phyloP scores from a whole-genome alignment of 2,329 filamentous ascomycete genomes.

The Albophoma yamanashiensis region DNA sequence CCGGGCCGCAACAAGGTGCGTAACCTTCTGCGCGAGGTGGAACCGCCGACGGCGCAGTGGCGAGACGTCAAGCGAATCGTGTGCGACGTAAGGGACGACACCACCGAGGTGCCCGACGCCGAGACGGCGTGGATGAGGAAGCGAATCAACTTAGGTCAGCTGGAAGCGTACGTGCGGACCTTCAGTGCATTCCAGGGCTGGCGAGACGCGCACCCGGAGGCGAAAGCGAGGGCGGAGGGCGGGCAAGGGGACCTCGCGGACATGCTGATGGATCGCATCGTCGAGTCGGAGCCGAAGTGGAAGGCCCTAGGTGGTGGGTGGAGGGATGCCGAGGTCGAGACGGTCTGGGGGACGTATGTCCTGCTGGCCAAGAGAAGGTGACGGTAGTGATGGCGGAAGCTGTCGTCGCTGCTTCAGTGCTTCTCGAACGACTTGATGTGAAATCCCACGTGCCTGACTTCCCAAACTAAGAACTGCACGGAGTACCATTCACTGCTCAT shows the following conservation, averaged over 20 bases:
- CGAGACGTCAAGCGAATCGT: slow-evolving; percentile 38
- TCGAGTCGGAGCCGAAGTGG: slow-evolving; percentile 42
- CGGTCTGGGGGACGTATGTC: slow-evolving; percentile 51
- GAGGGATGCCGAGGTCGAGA: slow-evolving; percentile 42
- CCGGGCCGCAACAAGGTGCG: slow-evolving; percentile 46
- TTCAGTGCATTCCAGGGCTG: slow-evolving; percentile 50
- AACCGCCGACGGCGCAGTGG: slow-evolving; percentile 41
- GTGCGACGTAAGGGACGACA: slow-evolving; percentile 43
- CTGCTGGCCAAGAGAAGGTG: slow-evolving; percentile 39
- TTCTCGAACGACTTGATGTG: not conserved
- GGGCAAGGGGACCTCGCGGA: slow-evolving; percentile 53
- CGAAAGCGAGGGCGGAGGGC: slow-evolving; percentile 37
- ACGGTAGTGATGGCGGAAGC: slow-evolving; percentile 1
- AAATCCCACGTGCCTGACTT: no score
- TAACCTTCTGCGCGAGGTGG: slow-evolving; percentile 37
- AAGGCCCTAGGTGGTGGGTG: slow-evolving; percentile 35
- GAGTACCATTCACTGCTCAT: not conserved
- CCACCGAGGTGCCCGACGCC: slow-evolving; percentile 18
- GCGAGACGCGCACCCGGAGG: slow-evolving; percentile 42
- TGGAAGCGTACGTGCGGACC: slow-evolving; percentile 51
- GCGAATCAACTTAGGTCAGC: slow-evolving; percentile 42
- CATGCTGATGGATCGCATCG: slow-evolving; percentile 47
- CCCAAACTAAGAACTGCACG: no score
- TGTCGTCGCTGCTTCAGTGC: not conserved
- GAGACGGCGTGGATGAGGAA: slow-evolving; percentile 38